phyloP scores from a whole-genome alignment of 768 basidiomycete species.

The Termitomyces sp. region DNA sequence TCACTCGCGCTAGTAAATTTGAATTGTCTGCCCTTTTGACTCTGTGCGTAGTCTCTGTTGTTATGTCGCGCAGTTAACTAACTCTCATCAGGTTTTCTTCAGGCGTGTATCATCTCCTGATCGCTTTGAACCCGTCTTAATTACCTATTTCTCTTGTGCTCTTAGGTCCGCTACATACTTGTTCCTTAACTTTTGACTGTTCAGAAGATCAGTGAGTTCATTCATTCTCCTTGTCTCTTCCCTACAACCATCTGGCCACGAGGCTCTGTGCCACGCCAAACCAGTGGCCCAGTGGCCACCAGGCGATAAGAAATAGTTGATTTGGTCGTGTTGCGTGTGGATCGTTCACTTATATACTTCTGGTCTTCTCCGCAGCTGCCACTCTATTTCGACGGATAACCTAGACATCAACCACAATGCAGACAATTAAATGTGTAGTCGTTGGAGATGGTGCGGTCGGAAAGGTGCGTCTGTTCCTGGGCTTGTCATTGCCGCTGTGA shows the following conservation, averaged over 20 bases:
- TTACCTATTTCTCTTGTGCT: slow-evolving; percentile 23
- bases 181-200: slow-evolving; percentile 17
- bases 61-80: not conserved
- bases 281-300: slow-evolving; percentile 18
- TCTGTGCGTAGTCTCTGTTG: slow-evolving; percentile 9
- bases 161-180: slow-evolving; percentile 14
- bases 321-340: slow-evolving; percentile 10
- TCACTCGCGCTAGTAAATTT: slow-evolving; percentile 24
- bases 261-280: slow-evolving; percentile 35
- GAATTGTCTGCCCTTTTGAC: slow-evolving; percentile 16
- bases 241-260: slow-evolving; percentile 29
- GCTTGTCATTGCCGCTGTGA: not conserved
- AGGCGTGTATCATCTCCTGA: slow-evolving; percentile 22
- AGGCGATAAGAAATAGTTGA: slow-evolving; percentile 21
- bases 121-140: slow-evolving; percentile 23
- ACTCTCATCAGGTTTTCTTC: slow-evolving; percentile 16
- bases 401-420: slow-evolving; percentile 49
- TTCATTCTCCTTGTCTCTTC: slow-evolving; percentile 7
- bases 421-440: slow-evolving; percentile 97
- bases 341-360: slow-evolving; percentile 16
- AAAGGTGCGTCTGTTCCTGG: slow-evolving; percentile 60
- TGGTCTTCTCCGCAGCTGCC: slow-evolving; percentile 9
- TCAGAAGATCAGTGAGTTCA: slow-evolving; percentile 15
- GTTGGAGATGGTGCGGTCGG: slow-evolving; percentile 98
- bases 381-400: slow-evolving; percentile 9